phyloP scores from a whole-genome alignment of 768 basidiomycete species.

The Fomitopsis pulvina region DNA sequence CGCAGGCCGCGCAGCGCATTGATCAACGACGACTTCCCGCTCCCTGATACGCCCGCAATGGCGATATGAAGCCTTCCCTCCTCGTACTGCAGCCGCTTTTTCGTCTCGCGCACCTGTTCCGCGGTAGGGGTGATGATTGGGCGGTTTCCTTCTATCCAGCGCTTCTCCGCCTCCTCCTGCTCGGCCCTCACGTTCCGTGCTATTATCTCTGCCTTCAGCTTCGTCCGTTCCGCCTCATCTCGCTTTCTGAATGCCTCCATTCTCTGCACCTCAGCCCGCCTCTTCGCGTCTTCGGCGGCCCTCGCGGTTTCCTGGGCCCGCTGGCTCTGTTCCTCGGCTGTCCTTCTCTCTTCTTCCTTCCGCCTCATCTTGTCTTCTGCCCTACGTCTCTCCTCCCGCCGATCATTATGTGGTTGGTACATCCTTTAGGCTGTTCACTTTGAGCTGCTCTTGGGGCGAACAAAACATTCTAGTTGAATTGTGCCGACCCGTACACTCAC shows the following conservation, averaged over 20 bases:
- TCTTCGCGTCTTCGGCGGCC: neutral
- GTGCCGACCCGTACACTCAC: too few relatives aligned
- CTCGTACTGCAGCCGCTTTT: neutral
- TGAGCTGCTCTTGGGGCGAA: too few relatives aligned
- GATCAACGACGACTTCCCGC: slow-evolving; percentile 3
- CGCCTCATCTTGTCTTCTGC: neutral
- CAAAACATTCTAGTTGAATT: too few relatives aligned
- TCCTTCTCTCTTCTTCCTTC: neutral
- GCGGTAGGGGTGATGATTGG: neutral
- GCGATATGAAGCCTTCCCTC: neutral
- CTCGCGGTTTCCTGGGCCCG: neutral
- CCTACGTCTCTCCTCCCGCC: neutral
- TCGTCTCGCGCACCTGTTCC: neutral
- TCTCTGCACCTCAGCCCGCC: neutral
- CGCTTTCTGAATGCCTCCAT: neutral
- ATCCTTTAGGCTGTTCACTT: too few relatives aligned
- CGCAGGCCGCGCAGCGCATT: slow-evolving; percentile 2
- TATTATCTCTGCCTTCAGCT: neutral
- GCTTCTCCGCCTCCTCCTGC: neutral
- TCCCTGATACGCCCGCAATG: neutral
- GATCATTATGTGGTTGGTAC: too few relatives aligned
- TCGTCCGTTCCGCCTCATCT: neutral
- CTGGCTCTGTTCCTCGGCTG: neutral
- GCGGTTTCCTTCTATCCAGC: neutral
- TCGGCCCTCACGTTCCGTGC: neutral